Percentiles rank a stretch among this genome's conserved stretches.
These are phyloP conservation scores for Talaromyces liani DNA, from an alignment of 495 filamentous ascomycete genomes.

Conservation along the genomic window DNA sequence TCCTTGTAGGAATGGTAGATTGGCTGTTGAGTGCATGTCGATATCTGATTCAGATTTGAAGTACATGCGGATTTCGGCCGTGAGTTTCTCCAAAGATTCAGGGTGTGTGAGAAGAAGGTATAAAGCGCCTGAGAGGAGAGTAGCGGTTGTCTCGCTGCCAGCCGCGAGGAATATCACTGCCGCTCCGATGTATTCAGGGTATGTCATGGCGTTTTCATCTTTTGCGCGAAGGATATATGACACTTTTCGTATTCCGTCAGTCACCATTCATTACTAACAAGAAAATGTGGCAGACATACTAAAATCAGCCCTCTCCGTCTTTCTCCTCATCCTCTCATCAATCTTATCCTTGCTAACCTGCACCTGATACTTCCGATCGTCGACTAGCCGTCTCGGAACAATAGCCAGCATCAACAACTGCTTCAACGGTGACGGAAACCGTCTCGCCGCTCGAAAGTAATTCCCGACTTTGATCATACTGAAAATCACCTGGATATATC, in stretches of 20 bases:
- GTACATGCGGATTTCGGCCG: conserved; percentile 31
- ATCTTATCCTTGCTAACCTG: conserved; percentile 35
- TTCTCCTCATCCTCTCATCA: conserved; percentile 25
- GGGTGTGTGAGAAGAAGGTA: conserved; percentile 25
- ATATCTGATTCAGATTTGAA: conserved; percentile 25
- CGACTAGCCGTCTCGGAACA: background rate
- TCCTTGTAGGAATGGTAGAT: conserved; percentile 38
- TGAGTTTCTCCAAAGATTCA: conserved; percentile 22
- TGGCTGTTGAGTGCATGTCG: conserved; percentile 20
- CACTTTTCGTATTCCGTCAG: conserved; percentile 10
- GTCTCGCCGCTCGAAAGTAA: background rate
- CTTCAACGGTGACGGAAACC: conserved; percentile 1
- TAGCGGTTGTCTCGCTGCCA: conserved; percentile 54
- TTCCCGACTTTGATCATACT: background rate
- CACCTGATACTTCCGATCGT: conserved; percentile 7
- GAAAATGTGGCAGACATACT: background rate
- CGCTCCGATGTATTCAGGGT: conserved; percentile 34
- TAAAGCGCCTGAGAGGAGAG: conserved; percentile 30
- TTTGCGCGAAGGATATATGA: conserved; percentile 25
- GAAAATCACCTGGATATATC: conserved; percentile 3
- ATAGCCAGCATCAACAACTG: background rate
- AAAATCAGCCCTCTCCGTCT: conserved; percentile 26
- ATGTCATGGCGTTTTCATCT: conserved; percentile 20
- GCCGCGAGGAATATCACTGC: conserved; percentile 35
- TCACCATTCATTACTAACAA: background rate